Percentiles rank a stretch among this genome's conserved stretches.
These are phyloP conservation scores for Blastocystis sp. DNA, from an alignment of 352 stramenopile species.

Conservation along the genomic window DNA sequence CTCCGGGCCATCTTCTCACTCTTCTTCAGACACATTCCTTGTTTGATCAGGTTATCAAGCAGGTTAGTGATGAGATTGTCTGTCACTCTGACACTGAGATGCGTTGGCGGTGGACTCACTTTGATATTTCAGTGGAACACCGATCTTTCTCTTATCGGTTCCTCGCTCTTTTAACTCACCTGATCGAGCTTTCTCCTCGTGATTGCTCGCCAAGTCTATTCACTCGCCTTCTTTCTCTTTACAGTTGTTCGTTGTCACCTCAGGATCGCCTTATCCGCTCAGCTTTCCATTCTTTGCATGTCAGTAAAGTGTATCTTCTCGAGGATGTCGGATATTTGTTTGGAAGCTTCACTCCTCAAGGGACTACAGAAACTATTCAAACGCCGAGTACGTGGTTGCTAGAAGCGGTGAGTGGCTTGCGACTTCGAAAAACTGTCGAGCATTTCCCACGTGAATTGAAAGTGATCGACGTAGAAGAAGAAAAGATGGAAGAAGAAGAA, in stretches of 20 bases:
- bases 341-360: not conserved
- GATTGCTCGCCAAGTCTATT: not conserved
- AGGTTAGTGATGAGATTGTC: not conserved
- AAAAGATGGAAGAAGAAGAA: constrained; percentile 49
- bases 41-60: not conserved
- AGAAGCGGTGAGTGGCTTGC: constrained; percentile 7
- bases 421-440: constrained; percentile 24
- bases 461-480: not conserved
- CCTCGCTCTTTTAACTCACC: not conserved
- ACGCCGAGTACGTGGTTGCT: constrained; percentile 27
- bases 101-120: not conserved
- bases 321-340: constrained; percentile 46
- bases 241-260: constrained; percentile 26
- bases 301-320: not conserved
- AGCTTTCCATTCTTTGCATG: constrained; percentile 2
- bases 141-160: not conserved
- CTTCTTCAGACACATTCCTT: not conserved
- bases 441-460: constrained; percentile 10
- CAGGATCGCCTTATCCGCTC: not conserved
- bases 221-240: constrained; percentile 19
- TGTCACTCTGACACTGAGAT: not conserved
- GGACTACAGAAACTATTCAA: not conserved
- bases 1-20: not conserved
- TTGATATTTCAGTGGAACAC: not conserved
- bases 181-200: not conserved